Base-by-base conservation (phyloP, 2,329 filamentous ascomycete species). In the Fusarium coicis region DNA sequence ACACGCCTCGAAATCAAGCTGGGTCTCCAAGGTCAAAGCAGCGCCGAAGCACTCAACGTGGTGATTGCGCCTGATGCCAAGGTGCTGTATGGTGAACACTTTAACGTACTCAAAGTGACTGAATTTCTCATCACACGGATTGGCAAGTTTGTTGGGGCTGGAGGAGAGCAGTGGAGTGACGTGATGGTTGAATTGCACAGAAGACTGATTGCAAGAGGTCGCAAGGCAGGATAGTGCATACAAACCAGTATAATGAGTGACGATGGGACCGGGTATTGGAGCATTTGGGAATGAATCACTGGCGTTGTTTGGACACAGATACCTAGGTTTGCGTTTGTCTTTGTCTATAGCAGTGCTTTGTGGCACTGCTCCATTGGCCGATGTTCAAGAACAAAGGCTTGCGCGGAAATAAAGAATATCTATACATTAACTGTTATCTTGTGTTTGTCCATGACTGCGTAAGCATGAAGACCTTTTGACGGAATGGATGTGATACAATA, bases 1-100 rank as follows among this genome's bases (percentile, higher is more conserved):
- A 95, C 93, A 1, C 93, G 93, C 75, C 87, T 96, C 5, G 88
- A 91, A 72, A 85, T 93, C 2, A 82, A 80, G 0, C 85, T 96
- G 63, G 85, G 86, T 21, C 80, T 96, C 30, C 83, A 81, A 2
- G 83, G 87, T 5, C 80, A 81, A 15, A 84, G 81, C 54, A 82
- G 82, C 1, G 82, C 83, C 2, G 83, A 85, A n/a, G 85, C 87
- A 7, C 82, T 92, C 16, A 85, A 88, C 2, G 85, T 93, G 40
- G 80, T 81, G 19, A 83, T 93, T 30, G 82, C 82, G 10, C 85
- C 87, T 3, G 84, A 83, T 28, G 92, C 90, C 0, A 86, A 85
- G 58, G 89, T 95, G 2, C 84, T 94, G 5, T 96, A 96, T 79
- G 93, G 93, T 1, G 93, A 96, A 82, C 87, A 88, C 67, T 95